Conservation (phyloP, 805 yeast genomes). For the Starmerella apicola region DNA sequence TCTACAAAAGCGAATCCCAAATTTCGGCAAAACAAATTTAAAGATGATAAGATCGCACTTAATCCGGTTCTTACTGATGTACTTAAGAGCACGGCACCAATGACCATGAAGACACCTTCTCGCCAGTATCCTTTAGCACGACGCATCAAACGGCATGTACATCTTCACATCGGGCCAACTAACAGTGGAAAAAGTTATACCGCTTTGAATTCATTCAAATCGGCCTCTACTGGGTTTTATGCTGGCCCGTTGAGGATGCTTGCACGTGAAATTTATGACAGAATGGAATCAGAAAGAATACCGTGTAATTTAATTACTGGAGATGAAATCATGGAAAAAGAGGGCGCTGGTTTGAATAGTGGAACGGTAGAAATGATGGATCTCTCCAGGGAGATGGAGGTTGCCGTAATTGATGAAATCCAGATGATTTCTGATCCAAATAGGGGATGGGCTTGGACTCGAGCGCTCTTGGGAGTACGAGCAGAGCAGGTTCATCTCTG, state of each 20-base stretch:
- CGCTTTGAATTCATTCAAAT: constrained; percentile 57
- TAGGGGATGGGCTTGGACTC: constrained; percentile 93
- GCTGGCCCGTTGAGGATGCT: constrained; percentile 89
- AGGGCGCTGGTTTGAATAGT: constrained; percentile 65
- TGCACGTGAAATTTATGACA: constrained; percentile 83
- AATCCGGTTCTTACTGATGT: not conserved
- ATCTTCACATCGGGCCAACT: constrained; percentile 97
- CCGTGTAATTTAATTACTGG: constrained; percentile 85
- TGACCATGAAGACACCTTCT: constrained; percentile 46
- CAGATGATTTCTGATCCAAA: constrained; percentile 77
- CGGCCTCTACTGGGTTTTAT: constrained; percentile 64
- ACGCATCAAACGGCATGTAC: constrained; percentile 58
- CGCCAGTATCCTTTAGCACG: constrained; percentile 84
- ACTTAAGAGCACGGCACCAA: not conserved
- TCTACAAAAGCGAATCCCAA: too few species aligned
- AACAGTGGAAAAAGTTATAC: constrained; percentile 88
- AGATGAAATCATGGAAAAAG: constrained; percentile 72
- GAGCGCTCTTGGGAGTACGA: constrained; percentile 72
- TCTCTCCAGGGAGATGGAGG: constrained; percentile 54
- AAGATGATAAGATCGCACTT: not conserved
- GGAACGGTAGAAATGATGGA: constrained; percentile 94
- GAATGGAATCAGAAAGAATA: constrained; percentile 52
- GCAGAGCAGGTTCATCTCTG: constrained; percentile 84
- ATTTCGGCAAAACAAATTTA: too few species aligned
- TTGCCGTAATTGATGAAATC: constrained; percentile 87